Evolutionary conservation across 805 yeast genomes (phyloP), one percentile per base, ranked within the genome.

Genomic region (Metschnikowia bowlesiae): DNA sequence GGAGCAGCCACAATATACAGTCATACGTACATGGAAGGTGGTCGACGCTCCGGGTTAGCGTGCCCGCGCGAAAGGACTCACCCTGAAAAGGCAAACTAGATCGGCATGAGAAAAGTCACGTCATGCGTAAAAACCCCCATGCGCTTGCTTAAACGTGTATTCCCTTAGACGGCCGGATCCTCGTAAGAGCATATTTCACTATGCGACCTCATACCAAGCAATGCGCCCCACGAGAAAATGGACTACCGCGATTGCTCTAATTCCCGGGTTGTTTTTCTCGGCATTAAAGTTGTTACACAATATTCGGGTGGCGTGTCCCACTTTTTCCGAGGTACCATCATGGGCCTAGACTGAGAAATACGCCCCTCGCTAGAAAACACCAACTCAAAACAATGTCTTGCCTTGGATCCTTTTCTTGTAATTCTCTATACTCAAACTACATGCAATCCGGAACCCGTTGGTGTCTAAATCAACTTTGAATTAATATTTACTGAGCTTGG

Each of bases 1-100:
- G 52, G 45, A 51, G 52, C 47, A 29, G 11, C 39, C 46, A 14
- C 46, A 28, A 33, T 44, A 44, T 44, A 44, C 46, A 44, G 46
- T 44, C 46, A 36, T 28, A 18, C 39, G 34, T 10, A 44, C 46
- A 39, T 44, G 46, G 46, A 44, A 44, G 46, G 46, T 31, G 39
- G 37, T 44, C 46, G 46, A 42, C 40, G 46, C 36, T 30, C 52
- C 54, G 54, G 54, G 50, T 44, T 47, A 43, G 41, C 52, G 52
- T 39, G 43, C 31, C 51, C 52, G 52, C 52, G 38, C 51, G 16
- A 38, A 39, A 39, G 28, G 42, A 42, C 50, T 42, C 47, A 41
- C 13, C 47, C 50, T 42, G 50, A 47, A 28, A 38, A 43, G 38
- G 48, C 34, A 26, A 37, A 18, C 39, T 39, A 39, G 28, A 41